Conservation (phyloP, 176 grass and related monocot species). For the Oryza glumipatula region DNA sequence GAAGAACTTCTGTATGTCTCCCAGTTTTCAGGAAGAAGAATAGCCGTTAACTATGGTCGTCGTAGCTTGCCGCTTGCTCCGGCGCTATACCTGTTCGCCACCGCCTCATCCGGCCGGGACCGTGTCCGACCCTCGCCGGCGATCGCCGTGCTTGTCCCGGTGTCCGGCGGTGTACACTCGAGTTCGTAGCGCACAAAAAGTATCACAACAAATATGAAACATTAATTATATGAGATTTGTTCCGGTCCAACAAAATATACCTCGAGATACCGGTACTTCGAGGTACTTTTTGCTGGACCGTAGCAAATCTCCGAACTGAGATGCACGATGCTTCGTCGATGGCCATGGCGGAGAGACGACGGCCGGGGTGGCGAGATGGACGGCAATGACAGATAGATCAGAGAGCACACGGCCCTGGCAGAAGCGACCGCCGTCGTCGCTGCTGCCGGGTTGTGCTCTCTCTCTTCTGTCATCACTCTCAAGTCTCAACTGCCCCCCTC, state of each 20-base stretch:
- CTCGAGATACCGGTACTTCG: too few species aligned
- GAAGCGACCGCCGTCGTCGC: slow-evolving; percentile 58
- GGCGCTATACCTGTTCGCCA: too few species aligned
- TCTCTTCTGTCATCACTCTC: slow-evolving; percentile 88
- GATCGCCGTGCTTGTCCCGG: too few species aligned
- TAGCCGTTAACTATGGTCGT: background rate
- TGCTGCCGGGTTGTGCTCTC: slow-evolving; percentile 85
- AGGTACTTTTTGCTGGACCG: too few species aligned
- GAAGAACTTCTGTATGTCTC: background rate
- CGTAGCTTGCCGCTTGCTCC: background rate
- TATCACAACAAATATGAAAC: background rate
- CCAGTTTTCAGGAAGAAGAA: too few species aligned
- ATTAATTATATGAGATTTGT: too few species aligned
- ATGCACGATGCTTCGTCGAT: too few species aligned
- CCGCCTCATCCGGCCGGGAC: background rate
- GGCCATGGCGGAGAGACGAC: background rate
- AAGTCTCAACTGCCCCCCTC: background rate
- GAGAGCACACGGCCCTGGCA: slow-evolving; percentile 91
- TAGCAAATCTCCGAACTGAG: background rate
- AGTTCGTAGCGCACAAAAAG: background rate
- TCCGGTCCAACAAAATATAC: too few species aligned
- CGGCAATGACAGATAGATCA: slow-evolving; percentile 87
- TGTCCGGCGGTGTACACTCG: background rate
- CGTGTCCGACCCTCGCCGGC: too few species aligned
- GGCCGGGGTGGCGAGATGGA: background rate